A percentile compares a stretch with the other conserved stretches of the same genome.
phyloP scores from a whole-genome alignment of 1,284 basidiomycete genomes.

The Laetiporus sulphureus region DNA sequence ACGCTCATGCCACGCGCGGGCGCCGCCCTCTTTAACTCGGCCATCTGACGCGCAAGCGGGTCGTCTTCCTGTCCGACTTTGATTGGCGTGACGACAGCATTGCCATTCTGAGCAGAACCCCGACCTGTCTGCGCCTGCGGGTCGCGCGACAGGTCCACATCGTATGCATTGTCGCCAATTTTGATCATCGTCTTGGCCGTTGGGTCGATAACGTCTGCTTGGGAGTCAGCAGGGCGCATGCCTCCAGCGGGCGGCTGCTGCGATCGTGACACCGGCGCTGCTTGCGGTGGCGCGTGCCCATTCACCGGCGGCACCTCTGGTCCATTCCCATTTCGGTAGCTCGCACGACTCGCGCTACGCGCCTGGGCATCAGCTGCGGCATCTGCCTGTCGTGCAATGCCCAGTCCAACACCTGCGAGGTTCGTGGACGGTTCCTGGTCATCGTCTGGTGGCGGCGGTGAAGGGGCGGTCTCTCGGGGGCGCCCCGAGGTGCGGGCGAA shows the following conservation, averaged over 20 bases:
- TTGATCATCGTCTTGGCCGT: slow-evolving; percentile 53
- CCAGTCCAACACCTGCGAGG: slow-evolving; percentile 61
- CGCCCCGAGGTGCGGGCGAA: slow-evolving; percentile 56
- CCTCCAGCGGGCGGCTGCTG: slow-evolving; percentile 8
- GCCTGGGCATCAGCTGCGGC: slow-evolving; percentile 16
- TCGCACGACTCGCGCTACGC: slow-evolving; percentile 24
- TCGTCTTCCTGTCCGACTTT: slow-evolving; percentile 45
- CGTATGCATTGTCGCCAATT: slow-evolving; percentile 59
- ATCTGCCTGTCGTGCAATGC: slow-evolving; percentile 17
- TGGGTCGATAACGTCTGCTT: slow-evolving; percentile 52
- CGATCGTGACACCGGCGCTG: neutral
- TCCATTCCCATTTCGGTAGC: slow-evolving; percentile 22
- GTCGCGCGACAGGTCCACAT: slow-evolving; percentile 58
- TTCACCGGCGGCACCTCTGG: neutral
- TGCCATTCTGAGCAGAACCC: slow-evolving; percentile 8
- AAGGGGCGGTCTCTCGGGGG: slow-evolving; percentile 27
- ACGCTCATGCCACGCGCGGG: slow-evolving; percentile 18
- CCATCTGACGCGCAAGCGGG: slow-evolving; percentile 51
- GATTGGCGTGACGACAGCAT: slow-evolving; percentile 7
- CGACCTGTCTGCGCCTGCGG: slow-evolving; percentile 29
- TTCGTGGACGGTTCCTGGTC: slow-evolving; percentile 41
- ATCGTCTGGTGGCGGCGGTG: slow-evolving; percentile 32
- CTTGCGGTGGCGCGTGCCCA: neutral
- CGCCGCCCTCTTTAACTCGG: slow-evolving; percentile 33
- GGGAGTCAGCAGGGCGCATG: slow-evolving; percentile 36